Percentiles rank a stretch among this genome's conserved stretches.
Evolutionary conservation across 331 rosid species (phyloP).

Genomic region (Rosa hybrid): DNA sequence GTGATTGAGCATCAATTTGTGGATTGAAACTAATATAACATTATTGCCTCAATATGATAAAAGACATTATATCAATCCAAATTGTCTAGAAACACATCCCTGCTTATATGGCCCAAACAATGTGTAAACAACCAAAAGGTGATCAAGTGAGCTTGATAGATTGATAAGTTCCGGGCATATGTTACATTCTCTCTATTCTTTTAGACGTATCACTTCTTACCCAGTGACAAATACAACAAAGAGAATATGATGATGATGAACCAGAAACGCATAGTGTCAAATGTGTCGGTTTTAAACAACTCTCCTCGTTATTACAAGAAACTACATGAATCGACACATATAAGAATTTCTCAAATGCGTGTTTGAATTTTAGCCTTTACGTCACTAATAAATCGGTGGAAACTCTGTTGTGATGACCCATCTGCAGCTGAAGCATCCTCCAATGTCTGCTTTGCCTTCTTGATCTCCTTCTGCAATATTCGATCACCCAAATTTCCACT

Average conservation of each 20-base stretch:
- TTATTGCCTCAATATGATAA: neutral
- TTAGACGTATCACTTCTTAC: neutral
- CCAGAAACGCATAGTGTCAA: neutral
- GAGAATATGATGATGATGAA: neutral
- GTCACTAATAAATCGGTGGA: constrained; percentile 20
- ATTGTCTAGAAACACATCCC: neutral
- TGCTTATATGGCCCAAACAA: neutral
- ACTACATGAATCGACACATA: neutral
- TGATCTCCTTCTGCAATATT: constrained; percentile 19
- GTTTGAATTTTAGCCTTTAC: constrained; percentile 24
- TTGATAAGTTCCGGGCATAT: neutral
- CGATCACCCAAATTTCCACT: constrained; percentile 20
- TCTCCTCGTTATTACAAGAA: neutral
- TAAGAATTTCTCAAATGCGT: neutral
- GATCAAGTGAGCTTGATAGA: no score
- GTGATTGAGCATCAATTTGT: neutral
- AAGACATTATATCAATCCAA: neutral
- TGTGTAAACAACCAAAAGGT: neutral
- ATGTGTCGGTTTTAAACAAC: neutral
- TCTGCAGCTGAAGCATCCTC: constrained; percentile 3
- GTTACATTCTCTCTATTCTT: neutral
- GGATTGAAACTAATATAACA: neutral
- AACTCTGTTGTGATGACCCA: constrained; percentile 26
- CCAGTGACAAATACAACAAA: neutral
- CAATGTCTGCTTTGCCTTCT: constrained; percentile 8